These are phyloP conservation scores for Phytopythium helicoides DNA, from an alignment of 352 stramenopile genomes.

Conservation along the genomic window DNA sequence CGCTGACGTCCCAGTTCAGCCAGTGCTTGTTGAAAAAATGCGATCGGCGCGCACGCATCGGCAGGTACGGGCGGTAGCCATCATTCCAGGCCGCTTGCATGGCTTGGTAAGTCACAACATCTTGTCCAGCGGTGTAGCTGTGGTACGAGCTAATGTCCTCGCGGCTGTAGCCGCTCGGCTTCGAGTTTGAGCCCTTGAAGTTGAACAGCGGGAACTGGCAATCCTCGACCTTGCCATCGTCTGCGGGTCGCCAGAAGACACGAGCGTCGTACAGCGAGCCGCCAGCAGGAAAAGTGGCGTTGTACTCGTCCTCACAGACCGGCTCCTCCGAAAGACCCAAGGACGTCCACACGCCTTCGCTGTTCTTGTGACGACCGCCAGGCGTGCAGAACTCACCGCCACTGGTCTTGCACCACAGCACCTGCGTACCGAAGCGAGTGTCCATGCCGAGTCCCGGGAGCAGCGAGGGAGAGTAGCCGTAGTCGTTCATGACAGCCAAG, in stretches of 20 bases:
- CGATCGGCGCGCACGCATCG: slow-evolving; percentile 47
- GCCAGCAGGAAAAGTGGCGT: slow-evolving; percentile 19
- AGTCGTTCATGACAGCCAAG: slow-evolving; percentile 88
- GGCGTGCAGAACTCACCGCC: slow-evolving; percentile 55
- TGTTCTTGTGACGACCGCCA: slow-evolving; percentile 23
- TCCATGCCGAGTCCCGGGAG: slow-evolving; percentile 51
- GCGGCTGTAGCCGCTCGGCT: slow-evolving; percentile 24
- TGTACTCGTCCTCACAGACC: slow-evolving; percentile 22
- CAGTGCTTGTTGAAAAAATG: slow-evolving; percentile 73
- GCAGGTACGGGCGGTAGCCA: slow-evolving; percentile 71
- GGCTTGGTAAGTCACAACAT: slow-evolving; percentile 45
- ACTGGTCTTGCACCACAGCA: slow-evolving; percentile 69
- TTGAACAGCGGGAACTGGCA: slow-evolving; percentile 69
- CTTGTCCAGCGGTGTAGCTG: slow-evolving; percentile 21
- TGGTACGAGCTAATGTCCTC: slow-evolving; percentile 26
- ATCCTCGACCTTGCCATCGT: slow-evolving; percentile 44
- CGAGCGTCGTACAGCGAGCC: slow-evolving; percentile 38
- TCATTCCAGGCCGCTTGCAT: slow-evolving; percentile 39
- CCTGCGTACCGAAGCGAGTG: slow-evolving; percentile 65
- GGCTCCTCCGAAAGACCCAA: slow-evolving; percentile 17
- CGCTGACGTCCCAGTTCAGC: slow-evolving; percentile 50
- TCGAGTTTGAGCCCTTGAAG: slow-evolving; percentile 29
- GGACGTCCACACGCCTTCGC: slow-evolving; percentile 11
- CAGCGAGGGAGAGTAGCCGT: slow-evolving; percentile 68
- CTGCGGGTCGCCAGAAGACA: slow-evolving; percentile 50